Evolutionary conservation across 805 yeast genomes (phyloP), one percentile per base, ranked within the genome.

Genomic region (Metschnikowia koreensis): DNA sequence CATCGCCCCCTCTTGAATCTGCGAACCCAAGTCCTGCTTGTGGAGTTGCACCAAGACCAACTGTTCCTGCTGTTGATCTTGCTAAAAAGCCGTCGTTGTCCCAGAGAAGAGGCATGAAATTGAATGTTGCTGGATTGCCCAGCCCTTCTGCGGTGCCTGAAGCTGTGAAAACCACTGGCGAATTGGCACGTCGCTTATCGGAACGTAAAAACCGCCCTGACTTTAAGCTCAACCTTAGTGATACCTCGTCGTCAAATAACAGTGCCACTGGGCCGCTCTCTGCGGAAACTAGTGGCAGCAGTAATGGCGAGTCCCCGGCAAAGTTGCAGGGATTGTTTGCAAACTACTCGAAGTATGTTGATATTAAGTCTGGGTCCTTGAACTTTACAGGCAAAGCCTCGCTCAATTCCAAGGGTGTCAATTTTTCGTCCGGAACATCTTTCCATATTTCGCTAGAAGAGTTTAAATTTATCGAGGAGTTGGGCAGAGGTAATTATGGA

Each of bases 401-500:
- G 1, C 71, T 94, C 45, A 94, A 92, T 61, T 86, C 97, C 0
- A 83, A 88, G 57, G 99, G 99, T 44, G 86, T 94, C 46, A 94
- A 91, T 66, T 94, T 94, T 63, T 81, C 89, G 37, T 83, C 88
- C 45, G 99, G 99, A 1, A 81, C 92, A 1, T 84, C 91, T 44
- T 92, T 94, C 70, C 77, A 87, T 52, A 91, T 94, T 38, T 85
- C 94, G 2, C 78, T 91, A 49, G 96, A 90, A 59, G 96, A 94
- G 63, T 69, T 88, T 51, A 87, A 87, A 61, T 83, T 87, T 57
- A 75, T 89, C 51, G 96, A 87, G 47, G 98, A 93, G 68, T 74
- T 94, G 43, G 99, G 99, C 1, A 81, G 93, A 44, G 99, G 99
- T 9, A 94, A 94, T 70, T 94, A 94, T 68, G 99, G 99, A 48